phyloP scores from a whole-genome alignment of 495 filamentous ascomycete genomes.

The Pseudoneurospora amorphoporcata region DNA sequence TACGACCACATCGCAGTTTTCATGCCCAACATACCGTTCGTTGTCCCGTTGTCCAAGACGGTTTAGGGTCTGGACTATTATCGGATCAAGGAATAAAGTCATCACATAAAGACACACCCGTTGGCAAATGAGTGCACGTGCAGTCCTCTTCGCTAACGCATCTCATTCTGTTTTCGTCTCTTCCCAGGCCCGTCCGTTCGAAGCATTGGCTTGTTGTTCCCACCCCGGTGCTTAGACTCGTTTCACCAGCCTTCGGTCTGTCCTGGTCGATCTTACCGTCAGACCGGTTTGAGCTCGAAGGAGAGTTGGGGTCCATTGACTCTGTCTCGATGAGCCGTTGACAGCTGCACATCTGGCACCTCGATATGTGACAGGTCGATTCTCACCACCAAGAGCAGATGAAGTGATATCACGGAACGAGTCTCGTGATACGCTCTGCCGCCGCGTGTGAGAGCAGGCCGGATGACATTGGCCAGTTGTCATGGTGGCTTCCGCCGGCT shows the following conservation, averaged over 20 bases:
- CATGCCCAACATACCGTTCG: background rate
- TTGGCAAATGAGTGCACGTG: background rate
- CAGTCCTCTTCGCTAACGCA: background rate
- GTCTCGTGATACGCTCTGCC: background rate
- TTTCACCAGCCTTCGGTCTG: background rate
- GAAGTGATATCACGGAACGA: background rate
- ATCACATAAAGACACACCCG: background rate
- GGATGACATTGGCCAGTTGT: background rate
- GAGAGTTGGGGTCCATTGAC: background rate
- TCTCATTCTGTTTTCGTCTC: background rate
- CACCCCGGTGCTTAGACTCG: background rate
- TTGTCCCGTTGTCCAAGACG: background rate
- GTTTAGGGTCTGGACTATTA: background rate
- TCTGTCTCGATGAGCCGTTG: background rate
- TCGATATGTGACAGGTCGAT: background rate
- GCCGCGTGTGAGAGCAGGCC: background rate
- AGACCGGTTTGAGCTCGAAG: background rate
- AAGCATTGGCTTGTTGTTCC: background rate
- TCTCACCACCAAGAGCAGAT: background rate
- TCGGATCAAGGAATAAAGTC: background rate
- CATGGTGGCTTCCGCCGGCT: background rate
- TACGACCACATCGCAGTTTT: background rate
- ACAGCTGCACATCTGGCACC: background rate
- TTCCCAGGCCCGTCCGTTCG: background rate
- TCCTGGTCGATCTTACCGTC: background rate